Evolutionary conservation across 2,329 filamentous ascomycete genomes (phyloP).

Genomic region (Apiospora pterosperma): DNA sequence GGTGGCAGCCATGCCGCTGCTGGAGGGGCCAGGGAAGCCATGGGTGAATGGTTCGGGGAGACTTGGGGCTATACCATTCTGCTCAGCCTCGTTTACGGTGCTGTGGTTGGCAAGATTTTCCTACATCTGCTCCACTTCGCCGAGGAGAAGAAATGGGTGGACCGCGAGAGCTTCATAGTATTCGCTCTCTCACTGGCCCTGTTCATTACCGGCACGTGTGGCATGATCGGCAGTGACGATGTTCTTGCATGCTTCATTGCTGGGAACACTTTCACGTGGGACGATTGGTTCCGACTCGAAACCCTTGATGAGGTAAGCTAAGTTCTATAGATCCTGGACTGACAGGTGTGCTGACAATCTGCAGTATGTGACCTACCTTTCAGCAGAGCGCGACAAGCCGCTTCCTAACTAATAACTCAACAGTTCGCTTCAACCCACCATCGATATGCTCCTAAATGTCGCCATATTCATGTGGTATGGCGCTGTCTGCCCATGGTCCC

Average conservation of each 20-base stretch:
- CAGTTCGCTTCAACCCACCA: constrained; percentile 79
- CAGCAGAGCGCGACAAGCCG: neutral
- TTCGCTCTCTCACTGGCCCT: constrained; percentile 82
- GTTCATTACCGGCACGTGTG: constrained; percentile 83
- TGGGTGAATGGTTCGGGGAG: constrained; percentile 80
- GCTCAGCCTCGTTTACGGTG: constrained; percentile 74
- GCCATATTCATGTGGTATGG: constrained; percentile 90
- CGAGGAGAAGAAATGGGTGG: constrained; percentile 76
- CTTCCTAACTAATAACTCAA: neutral
- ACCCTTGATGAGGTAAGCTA: constrained; percentile 68
- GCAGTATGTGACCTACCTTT: neutral
- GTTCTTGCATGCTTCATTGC: constrained; percentile 90
- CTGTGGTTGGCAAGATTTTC: constrained; percentile 73
- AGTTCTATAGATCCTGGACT: neutral
- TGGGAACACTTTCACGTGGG: constrained; percentile 87
- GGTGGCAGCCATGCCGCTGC: constrained; percentile 49
- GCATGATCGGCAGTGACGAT: constrained; percentile 84
- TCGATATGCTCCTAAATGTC: constrained; percentile 92
- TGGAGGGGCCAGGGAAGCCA: constrained; percentile 62
- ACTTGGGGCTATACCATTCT: constrained; percentile 83
- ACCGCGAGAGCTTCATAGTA: constrained; percentile 82
- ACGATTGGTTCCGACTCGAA: constrained; percentile 89
- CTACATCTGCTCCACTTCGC: constrained; percentile 83
- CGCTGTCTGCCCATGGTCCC: constrained; percentile 76
- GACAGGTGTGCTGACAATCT: neutral